Evolutionary conservation across 768 basidiomycete genomes (phyloP), one percentile per base, ranked within the genome.

Genomic region (Ramaria rubella): DNA sequence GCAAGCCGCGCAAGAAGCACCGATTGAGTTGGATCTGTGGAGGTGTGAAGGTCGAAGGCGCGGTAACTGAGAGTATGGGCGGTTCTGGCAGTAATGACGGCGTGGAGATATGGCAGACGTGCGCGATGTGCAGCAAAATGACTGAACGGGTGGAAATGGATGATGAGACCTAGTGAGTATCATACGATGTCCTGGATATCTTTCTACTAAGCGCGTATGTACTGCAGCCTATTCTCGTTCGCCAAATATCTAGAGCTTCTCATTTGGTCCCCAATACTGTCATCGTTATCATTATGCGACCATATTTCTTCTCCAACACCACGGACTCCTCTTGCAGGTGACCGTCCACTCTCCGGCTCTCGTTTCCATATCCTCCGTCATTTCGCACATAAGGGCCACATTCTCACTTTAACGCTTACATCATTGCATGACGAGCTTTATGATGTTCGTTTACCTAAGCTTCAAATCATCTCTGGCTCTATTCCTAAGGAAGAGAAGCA

Each of bases 211-310:
- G 44, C 19, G 11, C 30, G 52, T 52, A 46, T 36, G 24, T 46
- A 40, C 36, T 8, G 26, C 48, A 82, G 82, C 54, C 63, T 83
- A 6, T 70, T 76, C 45, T 82, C 82, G 0, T 82, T 77, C 57
- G 78, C 75, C 17, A 85, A 85, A 62, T 83, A 74, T 60, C 66
- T 83, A 15, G 82, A 85, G 64, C 63, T 83, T 4, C 65, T 80
- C 1, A 59, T 79, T 7, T 82, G 80, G 61, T 77, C 79, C 1
- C 70, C 73, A 0, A 51, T 65, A 2, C 55, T 81, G 6, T 68
- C 65, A 52, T 62, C 52, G 0, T 51, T 76, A 4, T 44, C 71
- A 0, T 60, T 82, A 8, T 86, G 83, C 57, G 71, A 71, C 55
- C 83, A 84, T 62, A 63, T 61, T 11, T 21, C 24, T 15, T 75